Evolutionary conservation across 225 moss, liverwort and hornwort species (phyloP), one percentile per base, ranked within the genome.

Genomic region (Bryoerythrophyllum caledonicum): DNA sequence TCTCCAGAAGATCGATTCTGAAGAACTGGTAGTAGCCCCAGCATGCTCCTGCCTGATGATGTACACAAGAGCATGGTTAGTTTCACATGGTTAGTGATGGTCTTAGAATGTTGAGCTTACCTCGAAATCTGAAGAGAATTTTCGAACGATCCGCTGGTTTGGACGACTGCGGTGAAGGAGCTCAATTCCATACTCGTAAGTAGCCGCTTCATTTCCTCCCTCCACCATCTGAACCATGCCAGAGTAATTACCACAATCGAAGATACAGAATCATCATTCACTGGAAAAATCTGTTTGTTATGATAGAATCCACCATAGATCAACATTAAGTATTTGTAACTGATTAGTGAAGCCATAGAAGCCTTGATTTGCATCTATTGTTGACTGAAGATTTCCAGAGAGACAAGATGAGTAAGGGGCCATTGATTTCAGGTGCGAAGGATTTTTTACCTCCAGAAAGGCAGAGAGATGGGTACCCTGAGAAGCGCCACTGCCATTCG

Each of bases 1-100:
- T 90, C 79, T 90, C 90, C 19, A 90, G 68, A 66, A 90, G 79
- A 62, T 90, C 84, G 19, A 90, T 85, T 30, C 87, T 74, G 74
- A 87, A 85, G 64, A 87, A 90, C 60, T 90, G 90, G 69, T 90
- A 90, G 56, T 90, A 90, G 30, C 90, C 90, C 90, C 87, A 90
- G 53, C 90, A 90, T 55, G 90, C 90, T 28, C 90, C 90, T 63
- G 75, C 83, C 90, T 90, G 81, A 60, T 90, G 81, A 60, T 17
- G 63, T 53, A 76, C 27, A 10, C 63, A 65, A 23, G n/a, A 11
- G 53, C 57, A 14, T 7, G 46, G 2, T 70, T 20, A 10, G 20
- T 59, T 72, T 60, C 14, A 19, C 23, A 8, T 58, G 3, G 19
- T 40, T 23, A 9, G 51, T 49, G 27, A 21, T 28, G 25, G n/a